Conservation (phyloP, 2,329 filamentous ascomycete genomes). For the Trichoderma lentiforme region DNA sequence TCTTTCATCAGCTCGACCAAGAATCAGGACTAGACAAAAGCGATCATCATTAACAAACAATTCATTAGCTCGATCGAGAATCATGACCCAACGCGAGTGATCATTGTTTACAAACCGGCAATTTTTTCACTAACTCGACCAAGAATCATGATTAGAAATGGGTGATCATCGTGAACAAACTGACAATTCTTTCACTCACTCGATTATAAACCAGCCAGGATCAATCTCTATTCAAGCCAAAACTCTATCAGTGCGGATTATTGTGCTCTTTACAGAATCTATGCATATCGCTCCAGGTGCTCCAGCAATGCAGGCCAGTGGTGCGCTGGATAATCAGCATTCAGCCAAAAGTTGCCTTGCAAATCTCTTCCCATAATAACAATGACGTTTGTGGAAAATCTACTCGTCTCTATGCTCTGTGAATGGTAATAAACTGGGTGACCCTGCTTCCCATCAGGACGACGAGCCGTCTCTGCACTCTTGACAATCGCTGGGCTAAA, state of each 20-base stretch:
- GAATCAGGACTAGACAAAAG: too few species aligned
- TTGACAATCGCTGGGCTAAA: slow-evolving; percentile 12
- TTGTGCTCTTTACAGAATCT: not conserved
- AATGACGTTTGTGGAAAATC: not conserved
- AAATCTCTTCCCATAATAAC: not conserved
- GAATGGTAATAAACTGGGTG: slow-evolving; percentile 1
- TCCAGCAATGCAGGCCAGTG: not conserved
- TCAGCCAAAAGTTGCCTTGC: not conserved
- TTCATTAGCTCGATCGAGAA: not conserved
- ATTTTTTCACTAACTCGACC: too few species aligned
- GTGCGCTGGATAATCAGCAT: not conserved
- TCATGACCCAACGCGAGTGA: too few species aligned
- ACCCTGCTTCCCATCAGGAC: not conserved
- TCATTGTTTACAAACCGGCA: too few species aligned
- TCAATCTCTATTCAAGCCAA: not conserved
- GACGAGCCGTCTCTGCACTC: not conserved
- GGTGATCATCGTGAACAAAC: too few species aligned
- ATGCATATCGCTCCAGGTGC: not conserved
- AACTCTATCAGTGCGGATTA: not conserved
- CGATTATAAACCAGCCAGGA: not conserved
- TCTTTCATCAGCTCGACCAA: too few species aligned
- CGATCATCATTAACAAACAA: too few species aligned
- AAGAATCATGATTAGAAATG: too few species aligned
- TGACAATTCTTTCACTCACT: too few species aligned
- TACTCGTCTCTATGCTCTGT: not conserved